Evolutionary conservation across 805 yeast genomes (phyloP).

Genomic region (Tetrapisispora arboricola): DNA sequence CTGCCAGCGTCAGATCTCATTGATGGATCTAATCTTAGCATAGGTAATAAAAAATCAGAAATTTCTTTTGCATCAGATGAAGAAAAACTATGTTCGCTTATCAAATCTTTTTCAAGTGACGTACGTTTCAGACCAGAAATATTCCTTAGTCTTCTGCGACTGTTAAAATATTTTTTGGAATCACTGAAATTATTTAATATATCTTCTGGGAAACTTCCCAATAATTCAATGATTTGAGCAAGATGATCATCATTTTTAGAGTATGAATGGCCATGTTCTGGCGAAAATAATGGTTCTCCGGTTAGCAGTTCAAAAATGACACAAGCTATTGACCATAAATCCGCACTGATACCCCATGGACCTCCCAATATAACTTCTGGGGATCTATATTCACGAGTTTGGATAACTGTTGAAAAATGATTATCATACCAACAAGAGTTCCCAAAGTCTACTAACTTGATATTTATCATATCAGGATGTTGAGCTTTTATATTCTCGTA

Average conservation of each 20-base stretch:
- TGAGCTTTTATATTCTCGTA: no score
- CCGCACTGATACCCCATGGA: slow-evolving; percentile 91
- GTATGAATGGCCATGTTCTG: slow-evolving; percentile 61
- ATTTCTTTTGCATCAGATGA: slow-evolving; percentile 60
- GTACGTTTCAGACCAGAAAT: slow-evolving; percentile 79
- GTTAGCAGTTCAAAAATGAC: slow-evolving; percentile 81
- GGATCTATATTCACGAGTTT: slow-evolving; percentile 84
- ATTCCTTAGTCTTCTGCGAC: slow-evolving; percentile 60
- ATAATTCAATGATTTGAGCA: slow-evolving; percentile 83
- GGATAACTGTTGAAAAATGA: slow-evolving; percentile 82
- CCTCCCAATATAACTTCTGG: slow-evolving; percentile 83
- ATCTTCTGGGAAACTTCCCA: slow-evolving; percentile 59
- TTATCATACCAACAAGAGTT: slow-evolving; percentile 76
- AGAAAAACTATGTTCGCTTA: slow-evolving; percentile 72
- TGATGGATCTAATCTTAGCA: slow-evolving; percentile 72
- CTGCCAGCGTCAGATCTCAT: slow-evolving; percentile 97
- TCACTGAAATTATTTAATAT: slow-evolving; percentile 50
- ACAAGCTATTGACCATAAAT: slow-evolving; percentile 92
- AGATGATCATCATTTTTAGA: slow-evolving; percentile 90
- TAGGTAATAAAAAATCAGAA: slow-evolving; percentile 69
- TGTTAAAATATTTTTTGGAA: slow-evolving; percentile 52
- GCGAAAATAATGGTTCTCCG: slow-evolving; percentile 91
- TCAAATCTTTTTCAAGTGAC: slow-evolving; percentile 71
- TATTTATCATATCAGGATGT: slow-evolving; percentile 37
- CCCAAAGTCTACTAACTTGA: slow-evolving; percentile 89